These are phyloP conservation scores for Pisolithus tinctorius DNA, from an alignment of 768 basidiomycete species.

Conservation along the genomic window DNA sequence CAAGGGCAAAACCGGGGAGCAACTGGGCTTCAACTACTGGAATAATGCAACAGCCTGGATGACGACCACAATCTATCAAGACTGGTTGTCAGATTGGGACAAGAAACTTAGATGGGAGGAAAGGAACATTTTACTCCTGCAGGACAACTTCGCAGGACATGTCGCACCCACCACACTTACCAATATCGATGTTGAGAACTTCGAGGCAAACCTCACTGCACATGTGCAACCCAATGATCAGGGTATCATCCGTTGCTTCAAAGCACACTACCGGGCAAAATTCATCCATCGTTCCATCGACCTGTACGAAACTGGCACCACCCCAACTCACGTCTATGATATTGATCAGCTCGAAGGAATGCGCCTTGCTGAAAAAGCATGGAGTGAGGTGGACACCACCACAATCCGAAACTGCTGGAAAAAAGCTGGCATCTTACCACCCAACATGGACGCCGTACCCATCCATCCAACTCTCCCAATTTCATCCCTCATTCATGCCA, in stretches of 20 bases:
- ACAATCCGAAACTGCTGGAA: constrained; percentile 36
- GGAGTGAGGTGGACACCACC: constrained; percentile 25
- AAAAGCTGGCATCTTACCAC: constrained; percentile 29
- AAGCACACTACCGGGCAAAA: constrained; percentile 25
- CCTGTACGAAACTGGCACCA: constrained; percentile 22
- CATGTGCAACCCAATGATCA: constrained; percentile 32
- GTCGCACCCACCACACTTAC: constrained; percentile 26
- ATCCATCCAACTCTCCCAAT: background rate
- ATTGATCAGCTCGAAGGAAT: constrained; percentile 35
- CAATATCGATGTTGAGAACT: constrained; percentile 11
- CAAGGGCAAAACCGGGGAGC: background rate
- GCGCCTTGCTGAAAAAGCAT: constrained; percentile 28
- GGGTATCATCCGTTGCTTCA: constrained; percentile 24
- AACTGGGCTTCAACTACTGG: constrained; percentile 30
- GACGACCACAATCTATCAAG: constrained; percentile 27
- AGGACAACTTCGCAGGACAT: background rate
- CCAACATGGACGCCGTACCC: too few relatives aligned
- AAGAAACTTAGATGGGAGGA: constrained; percentile 18
- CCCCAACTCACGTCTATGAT: constrained; percentile 29
- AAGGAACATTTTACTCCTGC: background rate
- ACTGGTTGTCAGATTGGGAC: constrained; percentile 30
- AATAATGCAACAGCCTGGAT: constrained; percentile 36
- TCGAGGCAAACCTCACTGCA: constrained; percentile 31
- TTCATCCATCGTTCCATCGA: constrained; percentile 26
- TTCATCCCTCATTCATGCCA: background rate